phyloP scores from a whole-genome alignment of 305 asterid genomes.

The Solanum hybrid region DNA sequence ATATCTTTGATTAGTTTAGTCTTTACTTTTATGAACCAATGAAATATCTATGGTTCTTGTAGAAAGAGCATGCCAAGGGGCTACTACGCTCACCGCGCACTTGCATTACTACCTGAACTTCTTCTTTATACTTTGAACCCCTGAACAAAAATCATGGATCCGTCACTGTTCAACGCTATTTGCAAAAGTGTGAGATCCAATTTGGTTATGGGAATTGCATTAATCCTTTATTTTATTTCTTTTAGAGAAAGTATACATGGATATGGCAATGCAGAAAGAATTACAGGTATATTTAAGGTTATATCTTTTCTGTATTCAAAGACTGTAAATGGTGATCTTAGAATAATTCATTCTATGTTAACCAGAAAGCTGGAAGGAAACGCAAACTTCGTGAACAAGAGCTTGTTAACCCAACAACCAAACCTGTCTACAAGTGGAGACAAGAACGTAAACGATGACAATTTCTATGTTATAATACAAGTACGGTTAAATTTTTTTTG shows the following conservation, averaged over 20 bases:
- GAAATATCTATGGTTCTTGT: too few species aligned
- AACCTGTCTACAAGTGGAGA: conserved; percentile 73
- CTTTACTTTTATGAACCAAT: too few species aligned
- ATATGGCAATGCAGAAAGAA: conserved; percentile 80
- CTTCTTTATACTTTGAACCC: too few species aligned
- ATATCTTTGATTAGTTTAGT: too few species aligned
- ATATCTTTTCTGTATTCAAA: background rate
- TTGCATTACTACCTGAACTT: too few species aligned
- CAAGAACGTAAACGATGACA: conserved; percentile 61
- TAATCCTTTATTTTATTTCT: background rate
- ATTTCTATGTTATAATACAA: background rate
- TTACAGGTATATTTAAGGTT: conserved; percentile 37
- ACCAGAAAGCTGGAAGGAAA: conserved; percentile 77
- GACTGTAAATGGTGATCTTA: background rate
- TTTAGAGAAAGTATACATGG: conserved; percentile 57
- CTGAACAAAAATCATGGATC: too few species aligned
- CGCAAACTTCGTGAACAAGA: conserved; percentile 78
- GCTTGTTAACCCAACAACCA: conserved; percentile 37
- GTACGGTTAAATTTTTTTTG: background rate
- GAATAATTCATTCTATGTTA: background rate
- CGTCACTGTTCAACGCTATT: background rate
- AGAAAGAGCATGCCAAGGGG: too few species aligned
- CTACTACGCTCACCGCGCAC: too few species aligned
- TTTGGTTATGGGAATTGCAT: background rate
- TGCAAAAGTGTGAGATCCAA: background rate